Percentiles rank a stretch among this genome's conserved stretches.
Conservation (phyloP, 73 alveolate genomes). For the Urostyla sp. region DNA sequence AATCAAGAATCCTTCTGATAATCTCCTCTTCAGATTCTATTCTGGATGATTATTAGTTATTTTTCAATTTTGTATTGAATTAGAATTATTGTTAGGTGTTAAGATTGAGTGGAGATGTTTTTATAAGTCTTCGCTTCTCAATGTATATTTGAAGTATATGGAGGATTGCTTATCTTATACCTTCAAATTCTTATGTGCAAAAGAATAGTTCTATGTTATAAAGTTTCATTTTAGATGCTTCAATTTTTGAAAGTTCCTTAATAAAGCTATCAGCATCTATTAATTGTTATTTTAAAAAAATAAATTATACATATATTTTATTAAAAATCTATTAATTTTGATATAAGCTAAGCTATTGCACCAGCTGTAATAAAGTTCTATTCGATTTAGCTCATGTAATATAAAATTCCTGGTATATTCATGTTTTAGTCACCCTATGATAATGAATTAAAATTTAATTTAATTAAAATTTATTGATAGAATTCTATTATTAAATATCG, state of each 20-base stretch:
- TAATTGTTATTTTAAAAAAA: too few species aligned
- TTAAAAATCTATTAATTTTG: conserved; percentile 19
- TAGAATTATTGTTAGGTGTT: conserved; percentile 4
- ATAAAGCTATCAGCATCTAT: conserved; percentile 45
- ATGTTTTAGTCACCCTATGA: conserved; percentile 25
- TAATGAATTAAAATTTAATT: not conserved
- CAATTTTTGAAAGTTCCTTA: conserved; percentile 24
- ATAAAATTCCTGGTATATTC: conserved; percentile 6
- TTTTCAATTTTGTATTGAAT: not conserved
- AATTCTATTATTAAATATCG: too few species aligned
- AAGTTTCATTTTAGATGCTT: not conserved
- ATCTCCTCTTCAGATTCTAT: conserved; percentile 10
- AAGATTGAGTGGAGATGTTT: not conserved
- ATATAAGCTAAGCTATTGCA: not conserved
- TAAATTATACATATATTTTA: conserved; percentile 29
- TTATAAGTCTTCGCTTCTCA: not conserved
- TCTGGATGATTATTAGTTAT: not conserved
- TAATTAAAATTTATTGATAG: too few species aligned
- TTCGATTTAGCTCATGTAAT: conserved; percentile 38
- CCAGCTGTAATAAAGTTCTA: conserved; percentile 33
- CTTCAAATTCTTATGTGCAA: conserved; percentile 7
- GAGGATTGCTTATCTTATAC: not conserved
- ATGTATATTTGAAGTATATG: conserved; percentile 8
- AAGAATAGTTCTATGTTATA: conserved; percentile 20
- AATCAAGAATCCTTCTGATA: not conserved